These are phyloP conservation scores for Jamesozyma gamospora DNA, from an alignment of 805 yeast species.

Conservation along the genomic window DNA sequence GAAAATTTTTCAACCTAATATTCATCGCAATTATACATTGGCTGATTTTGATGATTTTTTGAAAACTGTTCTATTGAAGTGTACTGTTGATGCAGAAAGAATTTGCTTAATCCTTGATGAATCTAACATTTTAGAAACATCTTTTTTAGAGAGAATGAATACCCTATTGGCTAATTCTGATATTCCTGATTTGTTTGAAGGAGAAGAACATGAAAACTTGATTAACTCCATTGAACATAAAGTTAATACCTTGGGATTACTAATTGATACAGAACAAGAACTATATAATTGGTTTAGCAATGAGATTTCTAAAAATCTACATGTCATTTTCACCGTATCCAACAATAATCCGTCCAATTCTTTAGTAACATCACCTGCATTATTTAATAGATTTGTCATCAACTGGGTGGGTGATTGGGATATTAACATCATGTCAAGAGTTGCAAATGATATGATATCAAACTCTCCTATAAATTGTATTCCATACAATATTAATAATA, in stretches of 20 bases:
- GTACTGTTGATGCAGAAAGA: conserved; percentile 48
- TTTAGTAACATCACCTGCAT: conserved; percentile 71
- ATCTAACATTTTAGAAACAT: conserved; percentile 59
- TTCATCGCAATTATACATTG: conserved; percentile 44
- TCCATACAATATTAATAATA: conserved; percentile 30
- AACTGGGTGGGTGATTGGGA: conserved; percentile 89
- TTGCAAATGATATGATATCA: conserved; percentile 36
- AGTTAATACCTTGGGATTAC: conserved; percentile 48
- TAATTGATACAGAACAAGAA: conserved; percentile 61
- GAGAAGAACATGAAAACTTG: conserved; percentile 50
- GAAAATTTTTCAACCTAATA: conserved; percentile 46
- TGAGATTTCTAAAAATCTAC: conserved; percentile 61
- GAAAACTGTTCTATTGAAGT: conserved; percentile 39
- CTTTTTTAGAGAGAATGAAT: conserved; percentile 86
- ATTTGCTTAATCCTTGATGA: conserved; percentile 74
- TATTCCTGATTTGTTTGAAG: conserved; percentile 79
- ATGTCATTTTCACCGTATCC: conserved; percentile 70
- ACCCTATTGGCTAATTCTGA: conserved; percentile 90
- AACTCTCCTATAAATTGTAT: conserved; percentile 46
- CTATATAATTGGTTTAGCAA: conserved; percentile 62
- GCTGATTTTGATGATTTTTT: conserved; percentile 59
- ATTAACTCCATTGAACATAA: conserved; percentile 47
- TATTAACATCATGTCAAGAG: conserved; percentile 35
- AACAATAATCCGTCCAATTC: conserved; percentile 33
- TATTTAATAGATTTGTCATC: conserved; percentile 80